A percentile compares a stretch with the other conserved stretches of the same genome.
Conservation (phyloP, 352 stramenopile genomes). For the Globisporangium lucens region DNA sequence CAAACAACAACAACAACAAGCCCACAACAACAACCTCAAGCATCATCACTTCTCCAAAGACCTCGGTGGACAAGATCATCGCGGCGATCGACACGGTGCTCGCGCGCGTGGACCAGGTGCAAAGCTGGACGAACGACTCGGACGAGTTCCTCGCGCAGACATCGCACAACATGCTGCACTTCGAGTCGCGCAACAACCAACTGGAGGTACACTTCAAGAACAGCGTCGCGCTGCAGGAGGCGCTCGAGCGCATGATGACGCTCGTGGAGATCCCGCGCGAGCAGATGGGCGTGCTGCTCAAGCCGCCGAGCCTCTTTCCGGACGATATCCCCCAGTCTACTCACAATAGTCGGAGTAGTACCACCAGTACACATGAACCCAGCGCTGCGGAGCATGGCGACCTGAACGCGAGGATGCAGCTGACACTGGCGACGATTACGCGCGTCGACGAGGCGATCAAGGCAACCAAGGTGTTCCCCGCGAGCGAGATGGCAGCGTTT, state of each 20-base stretch:
- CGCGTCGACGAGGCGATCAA: conserved; percentile 54
- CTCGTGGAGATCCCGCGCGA: conserved; percentile 56
- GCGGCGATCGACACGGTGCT: conserved; percentile 51
- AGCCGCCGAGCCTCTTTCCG: conserved; percentile 46
- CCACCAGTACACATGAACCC: neutral
- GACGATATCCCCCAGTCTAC: conserved; percentile 20
- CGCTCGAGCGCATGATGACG: conserved; percentile 43
- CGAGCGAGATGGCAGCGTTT: conserved; percentile 65
- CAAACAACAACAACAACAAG: neutral
- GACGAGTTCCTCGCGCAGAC: conserved; percentile 55
- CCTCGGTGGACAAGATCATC: conserved; percentile 60
- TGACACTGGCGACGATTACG: conserved; percentile 39
- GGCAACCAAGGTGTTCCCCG: conserved; percentile 51
- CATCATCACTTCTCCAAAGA: conserved; percentile 5
- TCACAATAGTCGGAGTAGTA: conserved; percentile 12
- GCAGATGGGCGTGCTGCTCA: conserved; percentile 49
- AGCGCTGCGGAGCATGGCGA: conserved; percentile 15
- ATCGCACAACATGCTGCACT: conserved; percentile 70
- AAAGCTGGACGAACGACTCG: conserved; percentile 64
- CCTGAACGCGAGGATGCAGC: conserved; percentile 28
- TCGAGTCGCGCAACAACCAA: conserved; percentile 77
- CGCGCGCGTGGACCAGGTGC: conserved; percentile 34
- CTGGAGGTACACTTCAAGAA: conserved; percentile 82
- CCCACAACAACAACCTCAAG: neutral
- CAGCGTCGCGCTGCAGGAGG: conserved; percentile 58